Conservation (phyloP, 495 filamentous ascomycete genomes). For the Penicillium cataractarum region DNA sequence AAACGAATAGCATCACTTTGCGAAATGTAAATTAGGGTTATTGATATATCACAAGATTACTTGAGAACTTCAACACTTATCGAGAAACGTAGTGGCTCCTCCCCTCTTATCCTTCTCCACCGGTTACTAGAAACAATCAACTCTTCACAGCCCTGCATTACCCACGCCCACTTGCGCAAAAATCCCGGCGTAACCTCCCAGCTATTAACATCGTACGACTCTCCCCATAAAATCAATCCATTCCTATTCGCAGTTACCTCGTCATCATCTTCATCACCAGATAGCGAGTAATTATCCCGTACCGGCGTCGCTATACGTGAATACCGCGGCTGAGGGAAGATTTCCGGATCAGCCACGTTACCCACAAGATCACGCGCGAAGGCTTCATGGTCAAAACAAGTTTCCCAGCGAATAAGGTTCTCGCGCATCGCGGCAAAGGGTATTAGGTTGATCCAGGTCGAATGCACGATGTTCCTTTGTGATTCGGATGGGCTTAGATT, state of each 20-base stretch:
- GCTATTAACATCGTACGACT: constrained; percentile 15
- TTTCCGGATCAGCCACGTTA: not conserved
- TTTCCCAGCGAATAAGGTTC: constrained; percentile 25
- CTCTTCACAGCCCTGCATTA: constrained; percentile 21
- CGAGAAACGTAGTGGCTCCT: constrained; percentile 12
- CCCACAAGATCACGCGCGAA: constrained; percentile 1
- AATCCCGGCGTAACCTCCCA: constrained; percentile 27
- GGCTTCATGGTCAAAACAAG: constrained; percentile 12
- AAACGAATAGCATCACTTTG: not conserved
- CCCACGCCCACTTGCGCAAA: constrained; percentile 23
- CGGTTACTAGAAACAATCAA: constrained; percentile 25
- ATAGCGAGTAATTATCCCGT: not conserved
- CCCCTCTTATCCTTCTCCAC: constrained; percentile 18
- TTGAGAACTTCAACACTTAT: not conserved
- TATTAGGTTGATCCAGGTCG: constrained; percentile 24
- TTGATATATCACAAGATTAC: not conserved
- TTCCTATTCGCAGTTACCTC: constrained; percentile 15
- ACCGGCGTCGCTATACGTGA: not conserved
- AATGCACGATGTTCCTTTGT: constrained; percentile 12
- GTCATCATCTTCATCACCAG: constrained; percentile 16
- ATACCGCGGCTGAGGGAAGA: constrained; percentile 5
- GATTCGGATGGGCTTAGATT: not conserved
- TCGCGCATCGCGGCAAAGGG: constrained; percentile 26
- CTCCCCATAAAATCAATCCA: constrained; percentile 23
- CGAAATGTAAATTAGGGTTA: not conserved